Evolutionary conservation across 2,329 filamentous ascomycete species (phyloP).

Genomic region (Tricladium varicosporioides): DNA sequence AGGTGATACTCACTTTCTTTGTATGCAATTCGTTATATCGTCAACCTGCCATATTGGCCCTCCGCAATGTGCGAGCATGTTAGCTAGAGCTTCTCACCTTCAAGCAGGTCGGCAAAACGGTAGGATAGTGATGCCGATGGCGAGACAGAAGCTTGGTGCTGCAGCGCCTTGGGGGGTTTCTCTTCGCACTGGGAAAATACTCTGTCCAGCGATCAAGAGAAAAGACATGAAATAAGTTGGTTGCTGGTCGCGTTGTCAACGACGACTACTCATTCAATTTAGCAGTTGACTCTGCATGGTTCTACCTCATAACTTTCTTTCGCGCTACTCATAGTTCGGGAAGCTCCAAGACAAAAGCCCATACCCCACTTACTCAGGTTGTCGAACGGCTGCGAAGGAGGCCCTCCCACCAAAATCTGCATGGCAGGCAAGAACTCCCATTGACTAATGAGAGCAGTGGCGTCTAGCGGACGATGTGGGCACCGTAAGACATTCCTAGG

Average conservation of each 20-base stretch:
- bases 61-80: constrained; percentile 30
- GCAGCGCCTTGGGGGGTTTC: too few relatives aligned
- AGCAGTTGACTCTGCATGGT: too few relatives aligned
- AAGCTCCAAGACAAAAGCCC: background rate
- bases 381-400: background rate
- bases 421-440: background rate
- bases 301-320: too few relatives aligned
- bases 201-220: too few relatives aligned
- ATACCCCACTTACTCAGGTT: background rate
- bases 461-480: background rate
- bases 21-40: constrained; percentile 61
- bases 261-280: too few relatives aligned
- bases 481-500: background rate
- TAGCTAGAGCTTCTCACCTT: background rate
- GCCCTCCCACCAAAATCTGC: background rate
- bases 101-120: background rate
- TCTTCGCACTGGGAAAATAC: too few relatives aligned
- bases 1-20: constrained; percentile 6
- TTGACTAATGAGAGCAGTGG: background rate
- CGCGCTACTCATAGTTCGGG: background rate
- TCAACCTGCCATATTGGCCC: constrained; percentile 55
- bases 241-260: too few relatives aligned
- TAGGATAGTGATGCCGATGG: too few relatives aligned
- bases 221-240: too few relatives aligned
- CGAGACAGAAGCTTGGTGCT: too few relatives aligned